These are phyloP conservation scores for Hippophae rhamnoides DNA, from an alignment of 306 rosid species.

Conservation along the genomic window DNA sequence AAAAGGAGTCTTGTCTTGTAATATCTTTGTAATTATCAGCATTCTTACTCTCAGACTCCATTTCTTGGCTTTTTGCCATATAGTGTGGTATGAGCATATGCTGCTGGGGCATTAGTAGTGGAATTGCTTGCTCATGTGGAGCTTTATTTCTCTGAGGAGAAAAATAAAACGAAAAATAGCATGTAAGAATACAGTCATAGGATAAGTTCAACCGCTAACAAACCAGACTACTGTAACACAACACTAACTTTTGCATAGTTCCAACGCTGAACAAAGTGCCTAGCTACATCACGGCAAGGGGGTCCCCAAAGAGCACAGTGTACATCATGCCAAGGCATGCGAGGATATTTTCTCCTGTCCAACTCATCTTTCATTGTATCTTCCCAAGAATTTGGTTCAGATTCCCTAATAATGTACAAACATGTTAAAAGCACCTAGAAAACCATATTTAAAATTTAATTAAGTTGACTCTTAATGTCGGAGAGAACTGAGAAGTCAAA, in stretches of 20 bases:
- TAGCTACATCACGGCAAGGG: conserved; percentile 94
- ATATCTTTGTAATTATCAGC: conserved; percentile 22
- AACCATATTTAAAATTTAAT: conserved; percentile 4
- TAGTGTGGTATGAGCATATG: conserved; percentile 99
- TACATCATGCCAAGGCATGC: conserved; percentile 99
- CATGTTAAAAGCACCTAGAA: conserved; percentile 6
- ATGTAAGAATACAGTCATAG: too few relatives aligned
- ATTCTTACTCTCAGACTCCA: conserved; percentile 34
- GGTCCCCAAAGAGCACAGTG: conserved; percentile 99
- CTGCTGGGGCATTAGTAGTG: conserved; percentile 97
- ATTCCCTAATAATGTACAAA: conserved; percentile 48
- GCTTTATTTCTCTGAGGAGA: conserved; percentile 82
- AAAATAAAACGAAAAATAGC: too few relatives aligned
- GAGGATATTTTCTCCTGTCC: conserved; percentile 80
- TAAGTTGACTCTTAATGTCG: background rate
- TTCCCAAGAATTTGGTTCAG: conserved; percentile 99
- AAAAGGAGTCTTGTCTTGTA: conserved; percentile 58
- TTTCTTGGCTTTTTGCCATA: conserved; percentile 56
- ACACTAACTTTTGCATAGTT: conserved; percentile 85
- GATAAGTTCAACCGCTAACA: too few relatives aligned
- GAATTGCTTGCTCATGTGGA: conserved; percentile 86
- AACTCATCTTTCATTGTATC: conserved; percentile 95
- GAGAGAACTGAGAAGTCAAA: background rate
- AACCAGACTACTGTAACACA: background rate
- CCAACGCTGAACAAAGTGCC: conserved; percentile 99